phyloP scores from a whole-genome alignment of 192 early-diverging fungal species.

The Hyaloraphidium curvatum region DNA sequence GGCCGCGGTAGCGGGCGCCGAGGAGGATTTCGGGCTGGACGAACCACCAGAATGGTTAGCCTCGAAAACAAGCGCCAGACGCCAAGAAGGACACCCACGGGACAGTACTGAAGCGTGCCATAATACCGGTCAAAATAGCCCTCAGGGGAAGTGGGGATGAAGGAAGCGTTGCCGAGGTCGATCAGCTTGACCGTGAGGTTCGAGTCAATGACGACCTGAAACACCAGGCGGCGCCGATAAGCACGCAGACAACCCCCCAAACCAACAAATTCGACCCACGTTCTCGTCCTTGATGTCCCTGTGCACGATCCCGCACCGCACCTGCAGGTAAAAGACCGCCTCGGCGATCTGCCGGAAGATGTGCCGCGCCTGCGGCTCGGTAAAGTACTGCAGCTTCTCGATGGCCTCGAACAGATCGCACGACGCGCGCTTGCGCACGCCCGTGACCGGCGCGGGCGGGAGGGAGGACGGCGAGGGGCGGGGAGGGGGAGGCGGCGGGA shows the following conservation, averaged over 20 bases:
- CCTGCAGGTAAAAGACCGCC: conserved; percentile 42
- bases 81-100: neutral
- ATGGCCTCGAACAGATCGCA: conserved; percentile 63
- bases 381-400: conserved; percentile 38
- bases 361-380: conserved; percentile 35
- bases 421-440: conserved; percentile 18
- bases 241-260: neutral
- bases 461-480: conserved; percentile 7
- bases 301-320: conserved; percentile 38
- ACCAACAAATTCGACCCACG: conserved; percentile 12
- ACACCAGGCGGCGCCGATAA: neutral
- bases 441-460: conserved; percentile 12
- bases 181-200: conserved; percentile 35
- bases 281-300: conserved; percentile 40
- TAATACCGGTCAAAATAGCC: conserved; percentile 20
- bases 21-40: conserved; percentile 45
- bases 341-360: conserved; percentile 51
- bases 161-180: conserved; percentile 41
- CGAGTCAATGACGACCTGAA: conserved; percentile 15
- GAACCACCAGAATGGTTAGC: conserved; percentile 15
- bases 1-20: conserved; percentile 37
- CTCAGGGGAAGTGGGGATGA: conserved; percentile 8
- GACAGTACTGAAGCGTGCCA: conserved; percentile 16
- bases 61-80: no score
- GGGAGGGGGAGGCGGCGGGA: conserved; percentile 10